Conservation (phyloP, 345 rosid species). For the Eucalyptus marginata region DNA sequence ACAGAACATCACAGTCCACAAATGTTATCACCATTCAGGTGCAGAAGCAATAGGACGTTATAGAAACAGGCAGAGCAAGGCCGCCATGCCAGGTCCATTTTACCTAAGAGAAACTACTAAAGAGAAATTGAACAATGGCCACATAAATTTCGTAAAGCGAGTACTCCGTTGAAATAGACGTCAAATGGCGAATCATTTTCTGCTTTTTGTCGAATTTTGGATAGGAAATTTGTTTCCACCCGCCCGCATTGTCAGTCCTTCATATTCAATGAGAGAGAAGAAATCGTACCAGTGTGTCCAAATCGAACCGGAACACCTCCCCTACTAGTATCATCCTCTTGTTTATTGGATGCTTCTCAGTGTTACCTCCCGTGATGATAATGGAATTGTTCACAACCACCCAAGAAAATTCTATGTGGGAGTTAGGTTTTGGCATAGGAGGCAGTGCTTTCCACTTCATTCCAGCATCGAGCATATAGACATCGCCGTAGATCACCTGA, state of each 20-base stretch:
- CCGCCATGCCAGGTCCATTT: background rate
- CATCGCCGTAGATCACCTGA: slow-evolving; percentile 66
- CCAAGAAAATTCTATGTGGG: slow-evolving; percentile 85
- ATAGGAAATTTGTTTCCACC: background rate
- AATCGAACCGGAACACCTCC: slow-evolving; percentile 59
- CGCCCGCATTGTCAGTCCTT: background rate
- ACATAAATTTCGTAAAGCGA: background rate
- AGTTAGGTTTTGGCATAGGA: slow-evolving; percentile 73
- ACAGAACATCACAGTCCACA: background rate
- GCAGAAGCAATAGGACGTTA: background rate
- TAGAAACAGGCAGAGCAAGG: background rate
- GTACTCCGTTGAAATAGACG: background rate
- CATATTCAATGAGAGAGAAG: background rate
- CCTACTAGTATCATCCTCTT: slow-evolving; percentile 74
- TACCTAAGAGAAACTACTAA: background rate
- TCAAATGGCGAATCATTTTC: background rate
- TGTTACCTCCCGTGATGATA: slow-evolving; percentile 65
- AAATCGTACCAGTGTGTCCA: slow-evolving; percentile 39
- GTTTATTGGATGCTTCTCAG: slow-evolving; percentile 73
- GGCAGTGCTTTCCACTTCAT: slow-evolving; percentile 68
- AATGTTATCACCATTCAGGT: background rate
- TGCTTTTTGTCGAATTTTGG: background rate
- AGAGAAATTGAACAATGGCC: background rate
- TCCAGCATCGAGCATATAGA: slow-evolving; percentile 66
- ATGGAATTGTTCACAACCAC: slow-evolving; percentile 63